phyloP scores from a whole-genome alignment of 208 protist species.

The Naegleria fowleri region DNA sequence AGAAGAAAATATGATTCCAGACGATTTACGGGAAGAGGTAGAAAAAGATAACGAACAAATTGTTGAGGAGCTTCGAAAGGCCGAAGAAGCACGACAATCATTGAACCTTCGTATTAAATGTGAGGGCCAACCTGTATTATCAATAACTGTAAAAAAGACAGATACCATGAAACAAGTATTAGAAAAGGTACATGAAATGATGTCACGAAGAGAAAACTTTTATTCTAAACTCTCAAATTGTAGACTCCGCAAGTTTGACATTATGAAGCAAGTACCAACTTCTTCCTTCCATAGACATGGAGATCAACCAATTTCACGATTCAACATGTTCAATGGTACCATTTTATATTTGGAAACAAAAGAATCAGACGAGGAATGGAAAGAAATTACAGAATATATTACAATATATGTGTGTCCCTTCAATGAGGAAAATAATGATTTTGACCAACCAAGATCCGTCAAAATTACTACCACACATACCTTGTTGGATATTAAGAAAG shows the following conservation, averaged over 20 bases:
- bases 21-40: not conserved
- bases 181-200: not conserved
- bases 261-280: not conserved
- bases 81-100: not conserved
- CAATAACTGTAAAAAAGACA: not conserved
- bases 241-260: slow-evolving; percentile 1
- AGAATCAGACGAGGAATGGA: not conserved
- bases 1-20: not conserved
- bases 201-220: not conserved
- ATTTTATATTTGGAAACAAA: not conserved
- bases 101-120: not conserved
- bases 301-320: not conserved
- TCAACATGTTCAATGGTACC: not conserved
- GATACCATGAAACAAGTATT: not conserved
- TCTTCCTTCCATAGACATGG: too few species aligned
- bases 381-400: not conserved
- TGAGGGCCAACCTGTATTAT: not conserved
- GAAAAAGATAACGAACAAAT: slow-evolving; percentile 8
- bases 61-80: not conserved
- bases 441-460: not conserved
- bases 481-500: not conserved
- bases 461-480: not conserved
- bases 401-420: not conserved
- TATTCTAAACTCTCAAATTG: not conserved
- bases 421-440: not conserved